These are phyloP conservation scores for Naganishia vishniacii DNA, from an alignment of 768 basidiomycete species.

Conservation along the genomic window DNA sequence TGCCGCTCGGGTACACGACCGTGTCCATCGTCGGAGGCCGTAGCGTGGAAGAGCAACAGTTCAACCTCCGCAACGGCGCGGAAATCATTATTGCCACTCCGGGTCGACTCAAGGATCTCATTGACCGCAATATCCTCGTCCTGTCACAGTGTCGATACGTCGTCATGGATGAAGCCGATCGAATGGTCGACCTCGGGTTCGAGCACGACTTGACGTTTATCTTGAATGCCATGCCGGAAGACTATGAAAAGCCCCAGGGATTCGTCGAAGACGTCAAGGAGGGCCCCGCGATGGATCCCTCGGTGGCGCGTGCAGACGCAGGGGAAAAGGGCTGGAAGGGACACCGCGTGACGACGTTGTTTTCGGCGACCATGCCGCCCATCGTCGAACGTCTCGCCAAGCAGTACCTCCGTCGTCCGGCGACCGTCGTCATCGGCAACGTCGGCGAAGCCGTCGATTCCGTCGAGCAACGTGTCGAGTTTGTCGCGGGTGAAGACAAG, in stretches of 20 bases:
- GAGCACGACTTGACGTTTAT: conserved; percentile 92
- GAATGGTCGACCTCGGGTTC: conserved; percentile 98
- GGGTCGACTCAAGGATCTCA: conserved; percentile 93
- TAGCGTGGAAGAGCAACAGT: conserved; percentile 94
- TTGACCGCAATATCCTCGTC: conserved; percentile 91
- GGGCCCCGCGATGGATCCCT: conserved; percentile 51
- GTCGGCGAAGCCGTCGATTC: conserved; percentile 97
- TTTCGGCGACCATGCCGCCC: conserved; percentile 61
- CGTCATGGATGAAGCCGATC: conserved; percentile 99
- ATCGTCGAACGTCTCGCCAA: conserved; percentile 62
- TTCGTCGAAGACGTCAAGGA: conserved; percentile 72
- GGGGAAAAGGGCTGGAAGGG: conserved; percentile 34
- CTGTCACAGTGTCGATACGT: conserved; percentile 95
- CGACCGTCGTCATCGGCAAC: conserved; percentile 94
- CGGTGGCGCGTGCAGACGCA: conserved; percentile 25
- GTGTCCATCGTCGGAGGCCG: conserved; percentile 98
- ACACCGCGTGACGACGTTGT: conserved; percentile 78
- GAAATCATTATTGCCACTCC: conserved; percentile 99
- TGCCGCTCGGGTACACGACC: conserved; percentile 81
- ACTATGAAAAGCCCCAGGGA: conserved; percentile 82
- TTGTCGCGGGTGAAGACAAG: conserved; percentile 86
- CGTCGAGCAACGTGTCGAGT: conserved; percentile 92
- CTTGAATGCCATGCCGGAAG: conserved; percentile 80
- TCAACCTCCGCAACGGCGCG: conserved; percentile 93
- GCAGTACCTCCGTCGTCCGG: conserved; percentile 88